A percentile compares a stretch with the other conserved stretches of the same genome.
Evolutionary conservation across 2,329 filamentous ascomycete species (phyloP).

Genomic region (Xylaria sp.): DNA sequence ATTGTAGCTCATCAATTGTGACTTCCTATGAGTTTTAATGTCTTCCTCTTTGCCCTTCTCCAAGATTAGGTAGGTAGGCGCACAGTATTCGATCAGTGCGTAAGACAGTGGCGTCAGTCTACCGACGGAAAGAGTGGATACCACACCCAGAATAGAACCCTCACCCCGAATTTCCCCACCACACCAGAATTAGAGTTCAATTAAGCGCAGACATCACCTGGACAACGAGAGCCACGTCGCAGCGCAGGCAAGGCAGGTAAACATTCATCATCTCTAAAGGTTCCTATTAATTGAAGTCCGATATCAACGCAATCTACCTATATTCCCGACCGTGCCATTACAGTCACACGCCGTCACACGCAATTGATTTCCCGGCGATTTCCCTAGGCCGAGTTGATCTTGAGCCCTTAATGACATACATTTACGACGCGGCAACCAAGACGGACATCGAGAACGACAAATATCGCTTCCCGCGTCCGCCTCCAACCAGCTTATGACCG

Average conservation of each 20-base stretch:
- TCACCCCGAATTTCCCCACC: neutral
- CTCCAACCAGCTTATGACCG: neutral
- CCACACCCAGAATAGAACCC: neutral
- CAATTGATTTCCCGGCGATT: neutral
- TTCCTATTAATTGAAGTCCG: constrained; percentile 11
- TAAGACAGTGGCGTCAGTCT: neutral
- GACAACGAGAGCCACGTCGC: constrained; percentile 26
- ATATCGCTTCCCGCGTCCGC: neutral
- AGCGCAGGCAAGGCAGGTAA: constrained; percentile 31
- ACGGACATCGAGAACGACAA: neutral
- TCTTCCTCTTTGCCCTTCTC: too few species aligned
- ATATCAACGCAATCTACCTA: constrained; percentile 7
- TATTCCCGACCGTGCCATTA: constrained; percentile 3
- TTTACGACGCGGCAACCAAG: neutral
- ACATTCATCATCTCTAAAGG: neutral
- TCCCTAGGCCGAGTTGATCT: neutral
- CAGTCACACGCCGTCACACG: neutral
- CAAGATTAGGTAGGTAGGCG: neutral
- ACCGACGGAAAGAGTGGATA: neutral
- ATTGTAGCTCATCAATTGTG: too few species aligned
- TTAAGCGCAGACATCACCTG: constrained; percentile 20
- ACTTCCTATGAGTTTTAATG: too few species aligned
- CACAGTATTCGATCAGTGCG: neutral
- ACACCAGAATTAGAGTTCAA: neutral
- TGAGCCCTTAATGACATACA: constrained; percentile 9